Base-by-base conservation (phyloP, 306 rosid genomes). In the Medicago truncatula region DNA sequence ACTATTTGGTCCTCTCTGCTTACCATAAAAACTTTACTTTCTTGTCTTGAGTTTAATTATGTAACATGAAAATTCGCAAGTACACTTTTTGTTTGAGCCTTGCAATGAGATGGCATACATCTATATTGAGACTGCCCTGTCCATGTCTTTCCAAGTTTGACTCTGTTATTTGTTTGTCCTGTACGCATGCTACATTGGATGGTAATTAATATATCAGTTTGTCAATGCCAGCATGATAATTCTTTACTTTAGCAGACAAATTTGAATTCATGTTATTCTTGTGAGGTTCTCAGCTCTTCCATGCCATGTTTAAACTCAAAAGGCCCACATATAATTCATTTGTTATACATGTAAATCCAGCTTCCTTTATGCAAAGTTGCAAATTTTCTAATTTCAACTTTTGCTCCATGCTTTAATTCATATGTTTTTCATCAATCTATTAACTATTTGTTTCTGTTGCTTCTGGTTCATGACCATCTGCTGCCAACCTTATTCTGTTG, bases 361-460 rank as follows among this genome's bases (percentile, higher is more conserved):
- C 28, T 58, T 76, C 63, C 67, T 70, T 18, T 46, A 40, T 54
- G 69, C 65, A 76, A 76, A 56, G 25, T 63, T 54, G 63, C 65
- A 70, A 76, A 56, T 34, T 63, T 12, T 31, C 52, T 40, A 13
- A 14, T 66, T 75, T 75, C 76, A 56, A 36, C 62, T 53, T 62
- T 67, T 44, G 46, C 63, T 43, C 69, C 25, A 8, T 25, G 38
- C 41, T 41, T 41, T 47, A 13, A 56, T 59, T 64, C 28, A 65
- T n/a, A 38, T 57, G 15, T 23, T 57, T 21, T 57, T 66, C 62
- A 40, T 47, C 65, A 46, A 21, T 47, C 66, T 47, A 58, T 67
- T 31, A 10, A 25, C 46, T 56, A 20, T 67, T 67, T 64, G 49
- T 52, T 70, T 69, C 17, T 44, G 73, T 59, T 77, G 53, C 73